A percentile compares a stretch with the other conserved stretches of the same genome.
phyloP scores from a whole-genome alignment of 192 early-diverging fungal species.

The Lobosporangium transversale region DNA sequence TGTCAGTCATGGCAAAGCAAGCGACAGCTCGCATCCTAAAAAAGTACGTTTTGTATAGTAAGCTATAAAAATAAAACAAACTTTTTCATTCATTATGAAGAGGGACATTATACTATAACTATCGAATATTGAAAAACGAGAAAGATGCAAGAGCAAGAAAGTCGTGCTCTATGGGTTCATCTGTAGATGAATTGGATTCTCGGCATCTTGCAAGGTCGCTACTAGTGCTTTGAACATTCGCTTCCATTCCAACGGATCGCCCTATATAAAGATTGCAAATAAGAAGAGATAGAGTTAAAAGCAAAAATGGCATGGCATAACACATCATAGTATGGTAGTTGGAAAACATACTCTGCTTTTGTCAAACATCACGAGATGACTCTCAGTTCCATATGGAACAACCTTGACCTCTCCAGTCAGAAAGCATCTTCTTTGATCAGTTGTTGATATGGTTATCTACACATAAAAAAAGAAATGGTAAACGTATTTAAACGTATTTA shows the following conservation, averaged over 20 bases:
- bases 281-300: neutral
- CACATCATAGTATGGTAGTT: no score
- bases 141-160: neutral
- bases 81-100: no score
- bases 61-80: neutral
- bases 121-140: neutral
- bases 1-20: no score
- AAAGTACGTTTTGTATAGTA: constrained; percentile 5
- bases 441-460: constrained; percentile 69
- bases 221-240: constrained; percentile 53
- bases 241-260: constrained; percentile 54
- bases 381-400: constrained; percentile 53
- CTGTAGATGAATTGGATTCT: constrained; percentile 38
- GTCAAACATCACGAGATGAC: constrained; percentile 66
- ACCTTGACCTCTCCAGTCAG: constrained; percentile 69
- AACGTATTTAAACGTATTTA: no score
- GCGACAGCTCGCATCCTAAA: no score
- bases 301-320: no score
- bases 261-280: constrained; percentile 7
- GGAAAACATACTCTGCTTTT: constrained; percentile 65
- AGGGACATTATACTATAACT: no score
- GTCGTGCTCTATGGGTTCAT: constrained; percentile 35
- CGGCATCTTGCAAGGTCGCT: constrained; percentile 22
- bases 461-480: neutral
- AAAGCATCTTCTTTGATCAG: constrained; percentile 73